These are phyloP conservation scores for Cyclotella choctawhatcheeana DNA, from an alignment of 108 stramenopile species.

Conservation along the genomic window DNA sequence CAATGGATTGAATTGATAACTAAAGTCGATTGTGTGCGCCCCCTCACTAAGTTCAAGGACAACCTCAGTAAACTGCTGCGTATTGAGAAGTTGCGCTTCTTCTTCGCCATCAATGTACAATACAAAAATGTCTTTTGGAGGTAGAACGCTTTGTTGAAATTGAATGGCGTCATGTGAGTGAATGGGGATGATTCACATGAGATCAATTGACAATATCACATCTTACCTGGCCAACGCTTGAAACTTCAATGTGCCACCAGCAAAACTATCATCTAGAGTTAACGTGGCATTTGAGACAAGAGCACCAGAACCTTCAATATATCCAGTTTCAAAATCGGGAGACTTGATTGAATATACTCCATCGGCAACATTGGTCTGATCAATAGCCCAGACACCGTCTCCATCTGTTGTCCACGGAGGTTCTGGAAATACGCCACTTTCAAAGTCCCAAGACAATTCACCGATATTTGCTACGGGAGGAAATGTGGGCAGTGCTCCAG, in stretches of 20 bases:
- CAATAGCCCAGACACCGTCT: conserved; percentile 36
- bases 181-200: too few relatives aligned
- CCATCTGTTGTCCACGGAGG: conserved; percentile 41
- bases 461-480: neutral
- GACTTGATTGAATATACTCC: conserved; percentile 40
- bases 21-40: conserved; percentile 36
- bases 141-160: conserved; percentile 10
- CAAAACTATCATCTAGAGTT: conserved; percentile 16
- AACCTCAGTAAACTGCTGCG: conserved; percentile 20
- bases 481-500: neutral
- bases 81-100: conserved; percentile 14
- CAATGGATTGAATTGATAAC: conserved; percentile 38
- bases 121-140: conserved; percentile 32
- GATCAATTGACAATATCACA: neutral
- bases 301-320: neutral
- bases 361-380: conserved; percentile 11
- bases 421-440: conserved; percentile 30
- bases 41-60: conserved; percentile 18
- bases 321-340: conserved; percentile 25
- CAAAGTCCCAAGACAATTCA: conserved; percentile 13
- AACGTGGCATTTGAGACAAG: conserved; percentile 29
- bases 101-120: conserved; percentile 26
- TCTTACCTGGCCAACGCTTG: conserved; percentile 11
- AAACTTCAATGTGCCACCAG: conserved; percentile 14
- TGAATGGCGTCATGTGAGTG: neutral